phyloP scores from a whole-genome alignment of 2,329 filamentous ascomycete species.

The Fusarium avenaceum region DNA sequence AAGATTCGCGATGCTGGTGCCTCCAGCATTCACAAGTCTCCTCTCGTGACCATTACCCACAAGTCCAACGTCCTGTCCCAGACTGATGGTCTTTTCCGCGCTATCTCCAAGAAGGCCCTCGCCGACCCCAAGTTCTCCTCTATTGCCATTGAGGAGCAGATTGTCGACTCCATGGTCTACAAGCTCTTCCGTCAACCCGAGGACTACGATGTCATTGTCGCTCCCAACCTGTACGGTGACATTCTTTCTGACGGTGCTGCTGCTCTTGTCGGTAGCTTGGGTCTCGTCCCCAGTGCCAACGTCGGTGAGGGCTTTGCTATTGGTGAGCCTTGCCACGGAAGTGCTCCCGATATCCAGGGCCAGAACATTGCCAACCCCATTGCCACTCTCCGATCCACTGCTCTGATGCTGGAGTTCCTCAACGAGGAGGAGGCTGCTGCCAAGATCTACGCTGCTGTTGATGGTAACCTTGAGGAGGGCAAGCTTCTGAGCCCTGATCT shows the following conservation, averaged over 20 bases:
- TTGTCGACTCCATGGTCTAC: conserved; percentile 99
- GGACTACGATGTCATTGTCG: conserved; percentile 97
- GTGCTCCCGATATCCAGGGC: conserved; percentile 95
- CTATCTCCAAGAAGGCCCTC: conserved; percentile 81
- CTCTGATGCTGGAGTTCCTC: conserved; percentile 96
- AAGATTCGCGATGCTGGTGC: conserved; percentile 75
- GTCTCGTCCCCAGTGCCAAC: conserved; percentile 94
- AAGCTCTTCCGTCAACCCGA: conserved; percentile 97
- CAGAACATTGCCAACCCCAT: conserved; percentile 95
- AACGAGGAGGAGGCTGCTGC: conserved; percentile 88
- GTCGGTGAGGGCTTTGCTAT: conserved; percentile 96
- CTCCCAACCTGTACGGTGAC: conserved; percentile 97
- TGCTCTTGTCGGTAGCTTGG: conserved; percentile 90
- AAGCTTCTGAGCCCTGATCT: conserved; percentile 88
- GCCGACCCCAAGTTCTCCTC: conserved; percentile 72
- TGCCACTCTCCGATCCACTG: conserved; percentile 90
- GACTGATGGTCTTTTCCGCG: conserved; percentile 95
- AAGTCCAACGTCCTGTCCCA: conserved; percentile 98
- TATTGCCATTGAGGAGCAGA: conserved; percentile 91
- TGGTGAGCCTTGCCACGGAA: conserved; percentile 97
- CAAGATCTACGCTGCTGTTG: conserved; percentile 90
- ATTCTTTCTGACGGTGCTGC: conserved; percentile 96
- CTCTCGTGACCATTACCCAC: conserved; percentile 95
- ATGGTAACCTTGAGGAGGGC: conserved; percentile 88
- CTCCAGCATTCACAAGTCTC: conserved; percentile 72